Base-by-base conservation (phyloP, 192 early-diverging fungal genomes). In the Coemansia sp. region DNA sequence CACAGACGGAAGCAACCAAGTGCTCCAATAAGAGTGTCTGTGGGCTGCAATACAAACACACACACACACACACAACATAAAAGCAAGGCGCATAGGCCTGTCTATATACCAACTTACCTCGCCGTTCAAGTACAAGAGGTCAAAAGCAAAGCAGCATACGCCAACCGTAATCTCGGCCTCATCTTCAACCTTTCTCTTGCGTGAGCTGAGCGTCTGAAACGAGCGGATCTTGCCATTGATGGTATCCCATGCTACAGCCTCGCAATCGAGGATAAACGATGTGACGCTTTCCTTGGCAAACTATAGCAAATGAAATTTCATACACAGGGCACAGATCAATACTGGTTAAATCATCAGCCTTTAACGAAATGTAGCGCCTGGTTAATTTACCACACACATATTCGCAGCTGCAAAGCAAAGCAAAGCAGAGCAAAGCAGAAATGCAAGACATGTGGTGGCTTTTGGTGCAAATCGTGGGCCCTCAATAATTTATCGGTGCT, bases 221-320 rank as follows among this genome's bases (percentile, higher is more conserved):
- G 97, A 96, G 33, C 95, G 73, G 49, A 99, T 95, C 46, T 83
- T 86, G 35, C 91, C 77, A 33, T 87, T 86, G 44, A 80, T 83
- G 17, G 64, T 58, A 59, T 99, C 97, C 95, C 95, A 99, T 18
- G 95, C 97, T 6, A 99, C 97, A n/a, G 91, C 93, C 66, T 99
- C 97, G 64, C 93, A 95, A 64, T 99, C 97, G 22, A 99, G 74
- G 10, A 99, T 92, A 81, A 97, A 99, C 9, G 88, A 91, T 9
- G 52, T 87, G 17, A 87, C 90, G 24, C 62, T 60, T 3, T 68
- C 23, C 30, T 85, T 85, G 18, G 57, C 53, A 58, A 63, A 54
- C 63, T 72, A 65, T 27, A 58, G 4, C 19, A 36, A 38, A 41
- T 5, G 29, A 26, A 25, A 17, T 14, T 10, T n/a, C n/a, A n/a